Evolutionary conservation across 371 early-diverging fungal genomes (phyloP).

Genomic region (Mucor saturninus): DNA sequence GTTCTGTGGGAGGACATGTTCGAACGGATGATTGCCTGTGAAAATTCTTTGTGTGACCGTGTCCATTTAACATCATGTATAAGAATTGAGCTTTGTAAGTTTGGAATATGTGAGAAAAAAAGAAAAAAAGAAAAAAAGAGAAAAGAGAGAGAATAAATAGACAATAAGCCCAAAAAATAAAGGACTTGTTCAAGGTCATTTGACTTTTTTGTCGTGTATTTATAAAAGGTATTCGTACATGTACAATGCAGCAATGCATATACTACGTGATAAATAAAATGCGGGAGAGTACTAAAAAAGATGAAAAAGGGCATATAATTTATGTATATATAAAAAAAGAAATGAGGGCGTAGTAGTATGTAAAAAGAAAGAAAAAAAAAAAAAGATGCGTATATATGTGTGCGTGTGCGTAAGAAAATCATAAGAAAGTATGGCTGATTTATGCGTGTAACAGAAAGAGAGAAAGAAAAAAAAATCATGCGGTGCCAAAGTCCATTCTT

Average conservation of each 20-base stretch:
- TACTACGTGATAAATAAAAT: not conserved
- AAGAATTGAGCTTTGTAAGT: not conserved
- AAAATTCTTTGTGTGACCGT: not conserved
- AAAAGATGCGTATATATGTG: too few relatives aligned
- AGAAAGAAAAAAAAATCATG: slow-evolving; percentile 1
- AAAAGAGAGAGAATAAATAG: not conserved
- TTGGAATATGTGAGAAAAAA: not conserved
- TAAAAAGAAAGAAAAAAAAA: too few relatives aligned
- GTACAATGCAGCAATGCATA: slow-evolving; percentile 3
- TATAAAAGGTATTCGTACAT: not conserved
- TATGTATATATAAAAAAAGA: slow-evolving; percentile 1
- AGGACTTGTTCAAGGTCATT: not conserved
- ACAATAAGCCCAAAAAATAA: slow-evolving; percentile 4
- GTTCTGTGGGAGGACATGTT: not conserved
- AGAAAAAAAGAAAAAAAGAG: not conserved
- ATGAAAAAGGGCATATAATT: not conserved
- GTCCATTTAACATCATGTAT: not conserved
- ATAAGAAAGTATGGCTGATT: too few relatives aligned
- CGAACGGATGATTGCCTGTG: not conserved
- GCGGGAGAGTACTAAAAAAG: not conserved
- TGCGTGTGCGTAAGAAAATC: too few relatives aligned
- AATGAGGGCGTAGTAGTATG: too few relatives aligned
- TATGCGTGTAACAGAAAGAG: too few relatives aligned
- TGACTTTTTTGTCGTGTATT: not conserved
- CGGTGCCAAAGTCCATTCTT: slow-evolving; percentile 18